Percentiles rank a stretch among this genome's conserved stretches.
Conservation (phyloP, 768 basidiomycete genomes). For the Lyophyllum atratum region DNA sequence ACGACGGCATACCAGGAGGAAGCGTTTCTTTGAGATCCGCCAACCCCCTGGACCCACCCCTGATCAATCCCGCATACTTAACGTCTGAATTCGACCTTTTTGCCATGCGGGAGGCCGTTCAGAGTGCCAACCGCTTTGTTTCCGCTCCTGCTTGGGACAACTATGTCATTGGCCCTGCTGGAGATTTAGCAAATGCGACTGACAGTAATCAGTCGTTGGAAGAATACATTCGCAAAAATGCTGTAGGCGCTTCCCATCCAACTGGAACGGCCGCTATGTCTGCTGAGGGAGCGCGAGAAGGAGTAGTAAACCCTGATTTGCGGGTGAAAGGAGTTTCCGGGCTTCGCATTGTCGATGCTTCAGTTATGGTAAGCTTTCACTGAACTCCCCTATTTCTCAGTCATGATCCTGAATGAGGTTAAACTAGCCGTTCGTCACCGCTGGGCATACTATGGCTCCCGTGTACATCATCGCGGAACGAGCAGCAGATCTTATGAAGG, state of each 20-base stretch:
- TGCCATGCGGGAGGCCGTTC: slow-evolving; percentile 23
- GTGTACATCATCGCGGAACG: slow-evolving; percentile 24
- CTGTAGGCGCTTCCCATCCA: slow-evolving; percentile 24
- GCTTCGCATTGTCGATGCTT: slow-evolving; percentile 36
- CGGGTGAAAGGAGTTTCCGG: slow-evolving; percentile 30
- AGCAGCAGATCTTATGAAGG: slow-evolving; percentile 25
- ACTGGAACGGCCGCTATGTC: slow-evolving; percentile 33
- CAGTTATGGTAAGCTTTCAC: slow-evolving; percentile 21
- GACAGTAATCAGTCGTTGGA: slow-evolving; percentile 8
- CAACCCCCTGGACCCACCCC: slow-evolving; percentile 39
- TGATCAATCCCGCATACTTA: slow-evolving; percentile 40
- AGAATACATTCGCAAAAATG: slow-evolving; percentile 6
- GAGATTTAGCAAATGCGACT: slow-evolving; percentile 6
- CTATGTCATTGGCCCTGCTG: slow-evolving; percentile 8
- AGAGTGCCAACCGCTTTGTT: slow-evolving; percentile 10
- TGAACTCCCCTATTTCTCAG: too few species aligned
- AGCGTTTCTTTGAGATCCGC: slow-evolving; percentile 33
- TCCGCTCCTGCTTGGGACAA: slow-evolving; percentile 11
- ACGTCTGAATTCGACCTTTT: slow-evolving; percentile 21
- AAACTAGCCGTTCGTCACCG: slow-evolving; percentile 18
- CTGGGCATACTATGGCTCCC: slow-evolving; percentile 21
- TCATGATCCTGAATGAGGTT: too few species aligned
- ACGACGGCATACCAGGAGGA: slow-evolving; percentile 18
- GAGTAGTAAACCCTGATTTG: slow-evolving; percentile 35
- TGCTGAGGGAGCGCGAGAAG: slow-evolving; percentile 20